These are phyloP conservation scores for Coffea humblotiana DNA, from an alignment of 305 asterid genomes.

Conservation along the genomic window DNA sequence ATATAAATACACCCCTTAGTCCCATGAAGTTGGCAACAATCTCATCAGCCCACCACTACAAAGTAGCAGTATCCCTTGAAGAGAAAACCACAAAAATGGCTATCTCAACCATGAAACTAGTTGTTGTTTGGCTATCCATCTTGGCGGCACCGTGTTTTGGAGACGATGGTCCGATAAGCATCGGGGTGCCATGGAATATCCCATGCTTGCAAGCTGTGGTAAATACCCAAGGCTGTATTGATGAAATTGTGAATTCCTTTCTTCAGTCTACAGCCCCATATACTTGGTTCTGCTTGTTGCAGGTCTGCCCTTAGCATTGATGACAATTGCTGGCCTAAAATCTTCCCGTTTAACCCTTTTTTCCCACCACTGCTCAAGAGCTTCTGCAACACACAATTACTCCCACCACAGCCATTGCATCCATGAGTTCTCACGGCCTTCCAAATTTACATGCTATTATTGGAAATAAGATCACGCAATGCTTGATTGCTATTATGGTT, in stretches of 20 bases:
- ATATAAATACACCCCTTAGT: neutral
- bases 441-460: neutral
- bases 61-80: neutral
- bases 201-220: slow-evolving; percentile 21
- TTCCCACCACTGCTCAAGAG: slow-evolving; percentile 23
- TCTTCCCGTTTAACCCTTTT: slow-evolving; percentile 30
- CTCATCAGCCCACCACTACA: neutral
- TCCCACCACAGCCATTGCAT: slow-evolving; percentile 1
- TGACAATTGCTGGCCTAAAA: slow-evolving; percentile 37
- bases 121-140: neutral
- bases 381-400: neutral
- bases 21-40: neutral
- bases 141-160: slow-evolving; percentile 6
- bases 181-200: slow-evolving; percentile 12
- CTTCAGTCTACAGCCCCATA: slow-evolving; percentile 22
- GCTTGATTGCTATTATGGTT: neutral
- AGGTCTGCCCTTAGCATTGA: slow-evolving; percentile 25
- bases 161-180: neutral
- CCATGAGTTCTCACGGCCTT: neutral
- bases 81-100: neutral
- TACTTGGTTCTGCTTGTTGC: slow-evolving; percentile 42
- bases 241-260: slow-evolving; percentile 35
- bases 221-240: slow-evolving; percentile 28
- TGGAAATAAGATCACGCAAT: neutral
- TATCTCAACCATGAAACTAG: neutral